Evolutionary conservation across 108 stramenopile genomes (phyloP).

Genomic region (Mediolabrus comicus): DNA sequence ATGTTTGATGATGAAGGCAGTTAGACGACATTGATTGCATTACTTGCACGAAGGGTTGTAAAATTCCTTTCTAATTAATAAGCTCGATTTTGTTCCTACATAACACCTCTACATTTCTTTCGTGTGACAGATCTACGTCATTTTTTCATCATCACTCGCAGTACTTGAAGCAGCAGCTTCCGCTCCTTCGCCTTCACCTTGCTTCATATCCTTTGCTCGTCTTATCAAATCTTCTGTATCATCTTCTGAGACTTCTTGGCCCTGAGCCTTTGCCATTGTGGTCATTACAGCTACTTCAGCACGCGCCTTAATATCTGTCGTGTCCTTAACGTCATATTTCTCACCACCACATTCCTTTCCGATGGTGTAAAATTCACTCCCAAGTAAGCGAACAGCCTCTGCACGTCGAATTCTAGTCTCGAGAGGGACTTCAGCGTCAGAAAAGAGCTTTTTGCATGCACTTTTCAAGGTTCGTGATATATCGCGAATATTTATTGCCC

Average conservation of each 20-base stretch:
- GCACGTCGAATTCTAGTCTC: slow-evolving; percentile 66
- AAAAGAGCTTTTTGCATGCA: slow-evolving; percentile 79
- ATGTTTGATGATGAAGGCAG: no score
- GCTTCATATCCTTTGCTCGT: slow-evolving; percentile 54
- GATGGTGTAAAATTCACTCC: slow-evolving; percentile 68
- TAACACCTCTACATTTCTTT: no score
- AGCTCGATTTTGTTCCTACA: no score
- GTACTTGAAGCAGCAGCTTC: neutral
- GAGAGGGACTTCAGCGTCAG: slow-evolving; percentile 66
- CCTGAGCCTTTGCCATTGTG: slow-evolving; percentile 88
- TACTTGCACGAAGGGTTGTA: no score
- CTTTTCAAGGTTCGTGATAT: slow-evolving; percentile 68
- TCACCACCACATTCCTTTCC: slow-evolving; percentile 55
- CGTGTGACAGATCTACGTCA: neutral
- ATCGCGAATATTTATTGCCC: slow-evolving; percentile 82
- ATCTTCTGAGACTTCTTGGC: slow-evolving; percentile 79
- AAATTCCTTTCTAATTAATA: no score
- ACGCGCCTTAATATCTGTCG: slow-evolving; percentile 77
- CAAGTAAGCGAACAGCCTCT: slow-evolving; percentile 68
- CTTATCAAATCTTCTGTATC: slow-evolving; percentile 85
- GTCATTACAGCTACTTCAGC: slow-evolving; percentile 89
- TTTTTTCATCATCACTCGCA: neutral
- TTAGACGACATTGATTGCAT: no score
- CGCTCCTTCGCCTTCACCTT: neutral
- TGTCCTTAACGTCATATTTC: slow-evolving; percentile 38